phyloP scores from a whole-genome alignment of 2,329 filamentous ascomycete species.

The Colletotrichum karsti region DNA sequence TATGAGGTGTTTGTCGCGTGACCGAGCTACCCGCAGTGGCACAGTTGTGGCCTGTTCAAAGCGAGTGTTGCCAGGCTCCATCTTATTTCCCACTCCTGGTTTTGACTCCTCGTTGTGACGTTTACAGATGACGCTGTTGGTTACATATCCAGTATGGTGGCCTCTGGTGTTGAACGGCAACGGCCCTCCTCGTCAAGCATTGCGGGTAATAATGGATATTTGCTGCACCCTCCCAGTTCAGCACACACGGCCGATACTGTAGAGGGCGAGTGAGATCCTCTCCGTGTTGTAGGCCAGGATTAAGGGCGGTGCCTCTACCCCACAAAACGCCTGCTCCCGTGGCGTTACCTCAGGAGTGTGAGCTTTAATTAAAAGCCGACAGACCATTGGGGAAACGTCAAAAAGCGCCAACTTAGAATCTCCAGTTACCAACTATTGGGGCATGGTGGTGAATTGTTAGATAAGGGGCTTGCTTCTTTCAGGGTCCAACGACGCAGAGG shows the following conservation, averaged over 20 bases:
- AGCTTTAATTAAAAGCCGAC: no score
- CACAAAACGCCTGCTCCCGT: not conserved
- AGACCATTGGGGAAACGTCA: not conserved
- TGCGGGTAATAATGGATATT: constrained; percentile 11
- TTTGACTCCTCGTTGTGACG: not conserved
- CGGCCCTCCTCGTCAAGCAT: not conserved
- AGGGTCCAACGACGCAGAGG: no score
- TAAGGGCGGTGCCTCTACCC: not conserved
- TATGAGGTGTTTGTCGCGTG: constrained; percentile 28
- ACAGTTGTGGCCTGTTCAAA: constrained; percentile 24
- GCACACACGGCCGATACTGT: not conserved
- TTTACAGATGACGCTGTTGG: not conserved
- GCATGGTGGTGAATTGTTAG: no score
- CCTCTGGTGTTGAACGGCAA: not conserved
- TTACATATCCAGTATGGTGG: not conserved
- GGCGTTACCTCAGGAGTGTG: not conserved
- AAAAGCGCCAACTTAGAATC: no score
- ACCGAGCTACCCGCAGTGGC: constrained; percentile 15
- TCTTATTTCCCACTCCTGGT: constrained; percentile 13
- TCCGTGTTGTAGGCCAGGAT: not conserved
- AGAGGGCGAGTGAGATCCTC: not conserved
- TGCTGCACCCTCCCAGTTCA: not conserved
- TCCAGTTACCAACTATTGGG: no score
- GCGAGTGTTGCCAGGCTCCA: constrained; percentile 1
- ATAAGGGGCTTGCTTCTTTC: no score